Evolutionary conservation across 2,329 filamentous ascomycete genomes (phyloP).

Genomic region (Verticillium klebahnii): DNA sequence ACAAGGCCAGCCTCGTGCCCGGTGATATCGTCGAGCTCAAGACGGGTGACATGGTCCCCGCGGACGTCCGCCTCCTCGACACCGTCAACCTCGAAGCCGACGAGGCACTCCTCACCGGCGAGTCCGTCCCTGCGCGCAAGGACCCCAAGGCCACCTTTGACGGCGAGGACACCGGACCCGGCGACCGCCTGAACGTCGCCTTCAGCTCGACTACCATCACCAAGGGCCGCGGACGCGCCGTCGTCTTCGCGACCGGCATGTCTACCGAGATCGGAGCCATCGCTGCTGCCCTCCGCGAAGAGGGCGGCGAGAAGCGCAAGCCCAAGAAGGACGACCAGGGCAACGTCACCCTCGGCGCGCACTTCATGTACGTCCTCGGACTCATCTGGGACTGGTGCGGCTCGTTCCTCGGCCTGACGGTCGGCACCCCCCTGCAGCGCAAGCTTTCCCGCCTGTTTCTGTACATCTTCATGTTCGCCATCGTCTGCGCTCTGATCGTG

Average conservation of each 20-base stretch:
- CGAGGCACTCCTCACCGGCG: conserved; percentile 56
- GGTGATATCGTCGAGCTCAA: conserved; percentile 47
- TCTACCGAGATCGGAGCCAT: conserved; percentile 56
- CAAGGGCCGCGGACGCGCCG: conserved; percentile 52
- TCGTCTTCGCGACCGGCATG: conserved; percentile 57
- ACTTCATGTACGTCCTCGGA: conserved; percentile 1
- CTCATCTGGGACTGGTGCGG: conserved; percentile 14
- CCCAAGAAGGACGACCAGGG: neutral
- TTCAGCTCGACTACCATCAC: conserved; percentile 53
- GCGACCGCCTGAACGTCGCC: conserved; percentile 53
- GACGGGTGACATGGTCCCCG: conserved; percentile 52
- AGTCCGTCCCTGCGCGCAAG: conserved; percentile 52
- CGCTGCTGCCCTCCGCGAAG: conserved; percentile 33
- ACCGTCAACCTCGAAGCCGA: conserved; percentile 61
- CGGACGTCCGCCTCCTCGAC: conserved; percentile 48
- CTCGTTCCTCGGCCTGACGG: conserved; percentile 38
- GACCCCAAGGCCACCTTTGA: conserved; percentile 34
- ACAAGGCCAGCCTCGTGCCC: conserved; percentile 40
- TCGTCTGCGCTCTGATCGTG: conserved; percentile 33
- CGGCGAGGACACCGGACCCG: conserved; percentile 26
- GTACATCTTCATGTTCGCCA: conserved; percentile 54
- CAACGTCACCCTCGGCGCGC: neutral
- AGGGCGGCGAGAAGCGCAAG: conserved; percentile 1
- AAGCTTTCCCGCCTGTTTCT: conserved; percentile 65
- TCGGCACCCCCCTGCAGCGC: conserved; percentile 65